Base-by-base conservation (phyloP, 2,329 filamentous ascomycete species). In the Cladosporium sp. region DNA sequence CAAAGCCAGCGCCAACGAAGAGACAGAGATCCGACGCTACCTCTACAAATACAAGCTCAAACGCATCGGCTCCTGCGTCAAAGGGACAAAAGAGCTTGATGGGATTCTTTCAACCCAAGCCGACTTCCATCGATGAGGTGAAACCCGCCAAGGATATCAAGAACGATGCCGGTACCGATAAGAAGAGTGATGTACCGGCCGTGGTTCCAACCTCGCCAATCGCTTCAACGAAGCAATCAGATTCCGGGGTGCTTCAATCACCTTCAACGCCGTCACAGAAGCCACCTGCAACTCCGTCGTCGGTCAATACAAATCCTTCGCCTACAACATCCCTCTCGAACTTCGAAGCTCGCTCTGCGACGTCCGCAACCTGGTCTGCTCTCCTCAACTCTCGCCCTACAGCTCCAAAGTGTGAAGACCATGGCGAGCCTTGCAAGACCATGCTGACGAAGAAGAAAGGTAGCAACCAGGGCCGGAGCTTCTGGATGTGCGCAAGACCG, bases 391-490 rank as follows among this genome's bases (percentile, higher is more conserved):
- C 87, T 15, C 91, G 88, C 72, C 86, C 88, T 59, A 76, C 84
- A 1, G 80, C 84, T 1, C 94, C 94, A 1, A 83, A 82, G 59
- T 99, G 94, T 70, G 92, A 97, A 66, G 76, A 77, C 50, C 94
- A 99, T 69, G 80, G 85, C 55, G 92, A 97, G 67, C 88, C 90
- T 2, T 97, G 94, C 73, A 89, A 92, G 63, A 90, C 82, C 64
- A 77, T 93, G 54, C 82, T 87, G 17, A 96, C 92, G 1, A 97
- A 93, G 77, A 97, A 97, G 70, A 81, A 90, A 0, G 94, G 94
- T 1, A 77, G 90, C 63, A 99, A 97, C 68, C 87, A 81, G 63
- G 85, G 86, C 0, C 75, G 85, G 25, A 80, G 81, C 8, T 88
- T 88, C 69, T 88, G 83, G 83, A 86, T 87, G 68, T 88, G 86